These are phyloP conservation scores for Cordyceps fumosorosea DNA, from an alignment of 2,329 filamentous ascomycete species.

Conservation along the genomic window DNA sequence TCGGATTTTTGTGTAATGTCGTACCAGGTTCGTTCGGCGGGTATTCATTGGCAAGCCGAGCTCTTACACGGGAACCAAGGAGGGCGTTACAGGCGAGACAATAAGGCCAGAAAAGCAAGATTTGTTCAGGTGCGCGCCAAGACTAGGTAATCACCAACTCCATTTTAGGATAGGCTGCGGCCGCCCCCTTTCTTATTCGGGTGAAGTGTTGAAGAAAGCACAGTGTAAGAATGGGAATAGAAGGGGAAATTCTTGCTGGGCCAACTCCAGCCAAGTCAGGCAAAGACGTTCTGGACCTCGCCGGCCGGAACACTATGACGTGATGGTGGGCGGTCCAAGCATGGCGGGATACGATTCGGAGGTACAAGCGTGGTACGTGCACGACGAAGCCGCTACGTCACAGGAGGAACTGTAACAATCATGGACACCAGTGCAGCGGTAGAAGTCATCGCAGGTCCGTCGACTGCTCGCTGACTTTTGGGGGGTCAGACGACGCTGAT, in stretches of 20 bases:
- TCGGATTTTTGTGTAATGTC: background rate
- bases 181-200: background rate
- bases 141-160: background rate
- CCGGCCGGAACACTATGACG: constrained; percentile 6
- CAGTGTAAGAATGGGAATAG: background rate
- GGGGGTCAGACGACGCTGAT: background rate
- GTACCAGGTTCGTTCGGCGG: background rate
- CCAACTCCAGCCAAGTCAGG: background rate
- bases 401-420: background rate
- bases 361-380: constrained; percentile 3
- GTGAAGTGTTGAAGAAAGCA: background rate
- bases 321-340: constrained; percentile 1
- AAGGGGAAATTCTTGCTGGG: background rate
- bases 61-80: background rate
- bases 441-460: background rate
- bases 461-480: too few species aligned
- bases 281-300: constrained; percentile 10
- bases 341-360: background rate
- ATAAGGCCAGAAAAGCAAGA: background rate
- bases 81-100: background rate
- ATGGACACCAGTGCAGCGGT: background rate
- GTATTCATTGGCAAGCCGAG: background rate
- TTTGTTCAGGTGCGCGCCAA: background rate
- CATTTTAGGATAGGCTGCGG: background rate
- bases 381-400: background rate